Evolutionary conservation across 768 basidiomycete species (phyloP), one percentile per base, ranked within the genome.

Genomic region (Mycena galericulata): DNA sequence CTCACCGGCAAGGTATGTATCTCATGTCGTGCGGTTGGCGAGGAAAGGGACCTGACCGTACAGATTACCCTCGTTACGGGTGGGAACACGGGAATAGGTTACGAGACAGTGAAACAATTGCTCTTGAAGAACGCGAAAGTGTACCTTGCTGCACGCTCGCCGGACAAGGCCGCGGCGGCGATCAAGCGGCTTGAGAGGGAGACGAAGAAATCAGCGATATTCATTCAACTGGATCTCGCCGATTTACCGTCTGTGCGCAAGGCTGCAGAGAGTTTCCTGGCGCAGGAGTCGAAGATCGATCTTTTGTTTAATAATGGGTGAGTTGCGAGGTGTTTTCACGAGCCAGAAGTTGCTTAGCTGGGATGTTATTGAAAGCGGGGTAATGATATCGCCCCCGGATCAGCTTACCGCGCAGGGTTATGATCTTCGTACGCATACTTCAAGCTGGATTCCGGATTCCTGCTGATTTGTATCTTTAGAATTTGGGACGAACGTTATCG

Each of bases 41-140:
- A 14, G 6, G 34, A 36, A 36, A 36, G 34, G 34, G 14, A 36
- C 14, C 34, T 36, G 34, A 36, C 34, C 34, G 8, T 14, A 36
- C 61, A 69, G 62, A 80, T 83, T 36, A 65, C 77, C 17, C 73
- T 82, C 38, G 79, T 82, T 18, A 79, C 79, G 15, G 82, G 84
- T 2, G 80, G 80, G 3, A 84, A 82, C 63, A 68, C 78, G 1
- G 83, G 77, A 1, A 80, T 86, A 34, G 85, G 84, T 6, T 80
- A 79, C 41, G 80, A 83, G 61, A 84, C 82, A 20, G 78, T 76
- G 32, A 82, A 79, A 70, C 72, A 76, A 12, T 60, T 79, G 22
- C 60, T 77, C 0, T 62, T 71, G 20, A 77, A 79, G 60, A 73
- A 74, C 30, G 78, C 78, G 29, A 75, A 71, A 58, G 78, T 79